phyloP scores from a whole-genome alignment of 371 early-diverging fungal species.

The Fennellomyces sp. region DNA sequence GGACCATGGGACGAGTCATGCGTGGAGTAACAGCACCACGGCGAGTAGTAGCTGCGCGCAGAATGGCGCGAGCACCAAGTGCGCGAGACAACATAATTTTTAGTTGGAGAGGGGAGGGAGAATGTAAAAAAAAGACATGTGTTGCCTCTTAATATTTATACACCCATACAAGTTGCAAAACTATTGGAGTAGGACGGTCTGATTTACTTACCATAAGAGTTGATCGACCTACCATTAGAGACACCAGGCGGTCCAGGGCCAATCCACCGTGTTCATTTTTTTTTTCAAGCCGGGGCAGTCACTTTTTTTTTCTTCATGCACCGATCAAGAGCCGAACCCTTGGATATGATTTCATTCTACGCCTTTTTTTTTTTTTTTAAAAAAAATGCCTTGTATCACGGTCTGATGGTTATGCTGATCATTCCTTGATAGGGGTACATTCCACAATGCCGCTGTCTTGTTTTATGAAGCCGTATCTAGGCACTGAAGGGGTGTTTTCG shows the following conservation, averaged over 20 bases:
- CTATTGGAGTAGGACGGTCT: slow-evolving; percentile 15
- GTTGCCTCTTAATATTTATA: neutral
- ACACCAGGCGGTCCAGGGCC: slow-evolving; percentile 20
- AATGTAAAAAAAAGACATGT: neutral
- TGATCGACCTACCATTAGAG: slow-evolving; percentile 25
- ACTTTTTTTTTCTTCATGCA: neutral
- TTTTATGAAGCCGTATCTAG: too few species aligned
- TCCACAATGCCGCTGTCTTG: too few species aligned
- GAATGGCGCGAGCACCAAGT: slow-evolving; percentile 5
- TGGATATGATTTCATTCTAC: neutral
- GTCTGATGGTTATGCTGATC: too few species aligned
- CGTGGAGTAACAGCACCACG: slow-evolving; percentile 3
- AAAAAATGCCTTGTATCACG: too few species aligned
- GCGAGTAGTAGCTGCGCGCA: slow-evolving; percentile 1
- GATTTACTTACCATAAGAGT: slow-evolving; percentile 23
- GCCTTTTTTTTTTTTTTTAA: too few species aligned
- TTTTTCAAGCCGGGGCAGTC: slow-evolving; percentile 9
- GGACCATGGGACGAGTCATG: slow-evolving; percentile 14
- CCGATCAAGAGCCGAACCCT: neutral
- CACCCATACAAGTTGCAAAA: neutral
- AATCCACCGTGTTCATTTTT: slow-evolving; percentile 15
- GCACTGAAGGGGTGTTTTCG: neutral
- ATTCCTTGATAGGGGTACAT: too few species aligned
- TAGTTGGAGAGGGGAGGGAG: slow-evolving; percentile 5
- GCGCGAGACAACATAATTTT: slow-evolving; percentile 19